phyloP scores from a whole-genome alignment of 495 filamentous ascomycete genomes.

The Tirmania nivea region DNA sequence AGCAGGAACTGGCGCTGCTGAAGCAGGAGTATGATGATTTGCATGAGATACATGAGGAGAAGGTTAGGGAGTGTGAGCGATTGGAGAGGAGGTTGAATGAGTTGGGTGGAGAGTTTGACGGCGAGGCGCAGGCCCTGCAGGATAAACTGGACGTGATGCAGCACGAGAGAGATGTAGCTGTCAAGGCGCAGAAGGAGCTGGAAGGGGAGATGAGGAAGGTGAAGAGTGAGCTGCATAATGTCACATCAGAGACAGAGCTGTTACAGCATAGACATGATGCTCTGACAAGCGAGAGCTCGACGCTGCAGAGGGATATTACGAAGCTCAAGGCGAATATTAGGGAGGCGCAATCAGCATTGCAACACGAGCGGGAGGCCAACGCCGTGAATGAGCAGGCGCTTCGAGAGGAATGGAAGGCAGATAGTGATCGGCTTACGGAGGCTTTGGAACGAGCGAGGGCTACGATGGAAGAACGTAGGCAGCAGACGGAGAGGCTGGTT shows the following conservation, averaged over 20 bases:
- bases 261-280: conserved; percentile 48
- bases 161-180: conserved; percentile 12
- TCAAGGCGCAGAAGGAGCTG: conserved; percentile 10
- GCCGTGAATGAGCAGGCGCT: conserved; percentile 9
- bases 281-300: conserved; percentile 42
- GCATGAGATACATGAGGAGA: conserved; percentile 30
- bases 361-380: conserved; percentile 12
- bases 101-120: conserved; percentile 17
- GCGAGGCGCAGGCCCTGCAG: conserved; percentile 10
- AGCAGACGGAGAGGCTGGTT: conserved; percentile 43
- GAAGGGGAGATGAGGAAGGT: conserved; percentile 29
- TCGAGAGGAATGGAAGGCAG: conserved; percentile 35
- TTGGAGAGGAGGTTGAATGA: conserved; percentile 21
- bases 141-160: conserved; percentile 3
- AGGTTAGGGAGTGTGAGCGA: conserved; percentile 26
- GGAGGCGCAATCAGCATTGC: conserved; percentile 24
- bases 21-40: conserved; percentile 34
- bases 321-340: conserved; percentile 26
- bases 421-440: conserved; percentile 40
- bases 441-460: conserved; percentile 47
- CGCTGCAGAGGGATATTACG: conserved; percentile 36
- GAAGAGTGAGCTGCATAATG: conserved; percentile 32
- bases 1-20: conserved; percentile 38
- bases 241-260: conserved; percentile 46
- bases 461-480: conserved; percentile 54